These are phyloP conservation scores for Moringa oleifera DNA, from an alignment of 345 rosid species.

Conservation along the genomic window DNA sequence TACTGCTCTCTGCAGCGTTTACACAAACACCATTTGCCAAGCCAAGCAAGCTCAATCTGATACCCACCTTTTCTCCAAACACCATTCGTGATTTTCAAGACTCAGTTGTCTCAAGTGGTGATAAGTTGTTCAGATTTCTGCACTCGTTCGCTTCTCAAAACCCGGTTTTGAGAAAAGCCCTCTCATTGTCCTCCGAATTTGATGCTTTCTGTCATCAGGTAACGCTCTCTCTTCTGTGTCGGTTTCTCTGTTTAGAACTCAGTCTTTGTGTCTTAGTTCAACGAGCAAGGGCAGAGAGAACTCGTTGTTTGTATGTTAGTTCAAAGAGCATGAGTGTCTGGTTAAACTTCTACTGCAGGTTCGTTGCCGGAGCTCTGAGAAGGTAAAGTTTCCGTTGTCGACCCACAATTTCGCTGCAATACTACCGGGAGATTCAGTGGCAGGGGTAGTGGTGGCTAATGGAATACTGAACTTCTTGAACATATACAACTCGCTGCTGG, in stretches of 20 bases:
- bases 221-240: not conserved
- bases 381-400: slow-evolving; percentile 27
- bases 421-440: slow-evolving; percentile 84
- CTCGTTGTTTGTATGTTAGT: too few species aligned
- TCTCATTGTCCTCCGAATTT: slow-evolving; percentile 42
- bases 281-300: too few species aligned
- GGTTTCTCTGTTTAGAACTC: not conserved
- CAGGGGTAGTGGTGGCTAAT: slow-evolving; percentile 82
- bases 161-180: slow-evolving; percentile 39
- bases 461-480: slow-evolving; percentile 75
- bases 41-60: slow-evolving; percentile 22
- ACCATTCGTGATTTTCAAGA: slow-evolving; percentile 34
- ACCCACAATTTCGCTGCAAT: slow-evolving; percentile 76
- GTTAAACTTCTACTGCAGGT: slow-evolving; percentile 24
- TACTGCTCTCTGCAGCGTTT: slow-evolving; percentile 40
- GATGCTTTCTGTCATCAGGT: slow-evolving; percentile 42
- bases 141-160: slow-evolving; percentile 40
- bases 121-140: slow-evolving; percentile 30
- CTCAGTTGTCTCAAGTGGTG: slow-evolving; percentile 40
- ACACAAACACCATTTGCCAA: slow-evolving; percentile 31
- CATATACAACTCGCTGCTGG: slow-evolving; percentile 73
- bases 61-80: slow-evolving; percentile 27
- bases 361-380: slow-evolving; percentile 34
- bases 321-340: not conserved
- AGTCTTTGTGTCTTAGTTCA: too few species aligned